phyloP scores from a whole-genome alignment of 345 rosid genomes.

The Hirschfeldia incana region DNA sequence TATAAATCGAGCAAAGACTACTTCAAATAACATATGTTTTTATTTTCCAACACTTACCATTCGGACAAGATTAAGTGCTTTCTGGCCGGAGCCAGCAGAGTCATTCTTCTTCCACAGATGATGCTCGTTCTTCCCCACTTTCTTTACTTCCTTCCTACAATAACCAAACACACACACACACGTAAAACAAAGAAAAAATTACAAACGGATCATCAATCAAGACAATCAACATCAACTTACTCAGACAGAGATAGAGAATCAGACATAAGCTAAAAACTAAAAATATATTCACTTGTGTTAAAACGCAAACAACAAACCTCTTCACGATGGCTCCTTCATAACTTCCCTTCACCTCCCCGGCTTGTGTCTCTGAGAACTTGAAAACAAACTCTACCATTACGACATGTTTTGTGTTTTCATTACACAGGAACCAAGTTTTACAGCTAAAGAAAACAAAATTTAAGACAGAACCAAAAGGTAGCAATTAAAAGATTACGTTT shows the following conservation, averaged over 20 bases:
- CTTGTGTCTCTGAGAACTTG: slow-evolving; percentile 40
- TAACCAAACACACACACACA: neutral
- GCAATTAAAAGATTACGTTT: neutral
- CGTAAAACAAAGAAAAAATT: neutral
- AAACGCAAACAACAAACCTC: slow-evolving; percentile 38
- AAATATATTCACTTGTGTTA: neutral
- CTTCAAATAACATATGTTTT: neutral
- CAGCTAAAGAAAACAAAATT: neutral
- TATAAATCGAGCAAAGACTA: neutral
- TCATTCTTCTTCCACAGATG: slow-evolving; percentile 85
- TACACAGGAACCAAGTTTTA: neutral
- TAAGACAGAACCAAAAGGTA: neutral
- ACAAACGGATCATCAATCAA: slow-evolving; percentile 7
- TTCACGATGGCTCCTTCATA: slow-evolving; percentile 38
- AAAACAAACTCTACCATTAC: slow-evolving; percentile 5
- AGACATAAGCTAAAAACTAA: neutral
- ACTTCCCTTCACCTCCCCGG: slow-evolving; percentile 23
- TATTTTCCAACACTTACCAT: slow-evolving; percentile 46
- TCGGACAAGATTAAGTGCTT: slow-evolving; percentile 70
- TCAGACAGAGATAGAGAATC: slow-evolving; percentile 10
- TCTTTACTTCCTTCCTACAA: slow-evolving; percentile 49
- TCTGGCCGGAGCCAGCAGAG: slow-evolving; percentile 74
- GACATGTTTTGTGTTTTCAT: neutral
- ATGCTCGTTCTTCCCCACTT: slow-evolving; percentile 54
- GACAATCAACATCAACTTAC: slow-evolving; percentile 11